Base-by-base conservation (phyloP, 371 early-diverging fungal species). In the Batkoa obscura region DNA sequence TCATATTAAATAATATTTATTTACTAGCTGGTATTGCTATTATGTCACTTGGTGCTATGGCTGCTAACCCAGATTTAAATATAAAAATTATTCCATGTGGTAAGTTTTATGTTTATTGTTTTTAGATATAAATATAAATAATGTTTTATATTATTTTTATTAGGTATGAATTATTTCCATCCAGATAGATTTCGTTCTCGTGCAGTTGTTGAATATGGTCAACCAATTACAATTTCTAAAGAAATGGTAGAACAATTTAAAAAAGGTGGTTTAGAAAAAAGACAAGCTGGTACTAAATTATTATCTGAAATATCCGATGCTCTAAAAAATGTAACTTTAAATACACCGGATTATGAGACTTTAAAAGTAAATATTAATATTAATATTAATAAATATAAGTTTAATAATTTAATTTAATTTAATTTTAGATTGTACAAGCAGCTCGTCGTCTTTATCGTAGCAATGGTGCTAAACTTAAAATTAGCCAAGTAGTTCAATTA, bases 21-120 rank as follows among this genome's bases (percentile, higher is more conserved):
- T 38, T 36, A 33, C 33, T 60, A 74, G 85, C 84, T 43, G 89
- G 89, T 53, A 86, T 85, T 3, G 78, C 86, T 2, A 70, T 87
- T 52, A 96, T 94, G 94, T 93, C 96, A 1, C 65, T 97, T 12
- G 88, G 87, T 50, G 92, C 98, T n/a, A 81, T 93, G 79, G 88
- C 83, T 1, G 76, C 79, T 49, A 80, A 93, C 65, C 88, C 92
- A 3, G 76, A 73, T 12, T 59, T 91, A 39, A 81, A 92, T 57
- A 84, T 95, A 41, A 90, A 86, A 62, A 90, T 97, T 64, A 88
- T 97, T 0, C 95, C 96, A 32, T 81, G 84, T 34, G 87, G 80
- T 62, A 66, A 62, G 1, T 56, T 45, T 31, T 43, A n/a, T n/a
- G n/a, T n/a, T n/a, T n/a, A n/a, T n/a, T n/a, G n/a, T n/a, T n/a